Base-by-base conservation (phyloP, 208 protist genomes). In the Wallacemonas sp. region DNA sequence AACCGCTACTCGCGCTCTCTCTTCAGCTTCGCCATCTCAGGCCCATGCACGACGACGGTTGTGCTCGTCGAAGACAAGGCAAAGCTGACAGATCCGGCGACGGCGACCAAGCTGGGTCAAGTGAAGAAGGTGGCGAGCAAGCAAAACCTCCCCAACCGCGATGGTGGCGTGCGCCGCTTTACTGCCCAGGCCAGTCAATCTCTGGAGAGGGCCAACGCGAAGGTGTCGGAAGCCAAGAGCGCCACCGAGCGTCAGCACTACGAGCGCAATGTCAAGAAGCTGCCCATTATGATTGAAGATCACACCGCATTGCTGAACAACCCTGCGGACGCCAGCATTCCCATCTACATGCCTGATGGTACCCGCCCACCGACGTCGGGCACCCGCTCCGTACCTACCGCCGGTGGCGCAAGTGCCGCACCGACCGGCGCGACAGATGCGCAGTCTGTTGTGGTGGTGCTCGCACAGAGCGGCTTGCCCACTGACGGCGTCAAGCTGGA, bases 21-120 rank as follows among this genome's bases (percentile, higher is more conserved):
- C 45, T 82, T 83, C 28, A 63, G 73, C 54, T 87, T 84, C 66
- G 77, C 80, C 21, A 36, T 90, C 19, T 71, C 75, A 24, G 84
- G 84, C 30, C 77, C 71, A 27, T 84, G 78, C 59, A 69, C 80
- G 38, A 77, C 68, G n/a, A 36, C 49, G 8, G 31, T 85, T 44
- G 49, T 84, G n/a, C 30, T 87, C 28, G 68, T 82, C 14, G 62
- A 63, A 15, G 67, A 68, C 36, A 75, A 86, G 38, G 24, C 62
- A 26, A 61, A 54, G 11, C 31, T 59, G 5, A 67, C 30, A 34
- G 64, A 46, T n/a, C n/a, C 56, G 28, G 65, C 53, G 38, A 64
- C 72, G 65, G 41, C 22, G 21, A 69, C 63, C n/a, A 38, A 15
- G 30, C 49, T 80, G 19, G 62, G 60, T 3, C 55, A 69, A 36